These are phyloP conservation scores for Metschnikowia shivogae DNA, from an alignment of 805 yeast species.

Conservation along the genomic window DNA sequence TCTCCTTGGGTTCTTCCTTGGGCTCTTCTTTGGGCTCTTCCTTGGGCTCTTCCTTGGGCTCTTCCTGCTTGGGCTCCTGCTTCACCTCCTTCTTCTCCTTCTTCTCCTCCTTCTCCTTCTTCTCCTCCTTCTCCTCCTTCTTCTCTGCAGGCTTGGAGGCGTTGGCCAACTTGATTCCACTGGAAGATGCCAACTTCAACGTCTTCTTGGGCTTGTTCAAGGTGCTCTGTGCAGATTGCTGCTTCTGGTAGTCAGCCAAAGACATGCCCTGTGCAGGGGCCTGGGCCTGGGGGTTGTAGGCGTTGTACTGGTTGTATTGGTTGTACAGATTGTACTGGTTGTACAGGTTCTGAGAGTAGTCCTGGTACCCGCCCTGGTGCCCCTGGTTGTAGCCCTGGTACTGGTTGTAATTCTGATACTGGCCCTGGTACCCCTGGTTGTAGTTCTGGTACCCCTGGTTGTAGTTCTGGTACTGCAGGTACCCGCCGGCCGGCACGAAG, in stretches of 20 bases:
- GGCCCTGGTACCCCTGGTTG: slow-evolving; percentile 17
- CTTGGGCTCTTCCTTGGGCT: slow-evolving; percentile 3
- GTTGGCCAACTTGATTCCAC: slow-evolving; percentile 56
- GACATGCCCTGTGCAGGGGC: slow-evolving; percentile 50
- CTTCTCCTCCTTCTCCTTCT: slow-evolving; percentile 20
- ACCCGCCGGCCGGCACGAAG: slow-evolving; percentile 44
- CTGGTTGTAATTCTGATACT: slow-evolving; percentile 20
- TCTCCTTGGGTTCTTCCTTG: slow-evolving; percentile 13
- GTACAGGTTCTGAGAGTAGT: slow-evolving; percentile 14
- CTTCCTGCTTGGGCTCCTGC: slow-evolving; percentile 13
- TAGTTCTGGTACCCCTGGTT: slow-evolving; percentile 6
- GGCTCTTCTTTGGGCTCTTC: slow-evolving; percentile 3
- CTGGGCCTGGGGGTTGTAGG: slow-evolving; percentile 16
- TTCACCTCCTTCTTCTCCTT: slow-evolving; percentile 12
- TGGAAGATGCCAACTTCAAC: slow-evolving; percentile 61
- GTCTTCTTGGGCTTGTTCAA: slow-evolving; percentile 60
- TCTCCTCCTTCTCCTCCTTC: slow-evolving; percentile 25
- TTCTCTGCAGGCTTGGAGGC: slow-evolving; percentile 26
- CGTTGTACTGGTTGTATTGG: slow-evolving; percentile 17
- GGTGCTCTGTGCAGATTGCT: slow-evolving; percentile 44
- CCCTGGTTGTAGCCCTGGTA: slow-evolving; percentile 14
- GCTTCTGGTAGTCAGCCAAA: slow-evolving; percentile 77
- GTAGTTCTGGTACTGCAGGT: slow-evolving; percentile 18
- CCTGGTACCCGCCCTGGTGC: slow-evolving; percentile 14
- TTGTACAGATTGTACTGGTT: slow-evolving; percentile 22